These are phyloP conservation scores for Solanum aculeatissimum DNA, from an alignment of 305 asterid genomes.

Conservation along the genomic window DNA sequence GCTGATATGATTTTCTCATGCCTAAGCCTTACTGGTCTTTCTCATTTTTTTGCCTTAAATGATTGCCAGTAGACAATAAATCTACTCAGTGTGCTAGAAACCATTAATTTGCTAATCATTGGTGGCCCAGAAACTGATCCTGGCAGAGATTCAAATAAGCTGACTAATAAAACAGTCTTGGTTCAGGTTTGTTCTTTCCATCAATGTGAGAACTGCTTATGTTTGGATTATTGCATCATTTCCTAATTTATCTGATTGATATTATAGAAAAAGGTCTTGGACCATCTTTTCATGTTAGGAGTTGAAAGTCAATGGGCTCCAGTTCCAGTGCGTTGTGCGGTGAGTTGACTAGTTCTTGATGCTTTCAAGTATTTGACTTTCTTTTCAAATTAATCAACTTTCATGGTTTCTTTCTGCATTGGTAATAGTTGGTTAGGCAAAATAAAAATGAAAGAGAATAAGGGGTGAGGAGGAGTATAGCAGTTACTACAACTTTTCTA, in stretches of 20 bases:
- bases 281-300: conserved; percentile 83
- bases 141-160: conserved; percentile 49
- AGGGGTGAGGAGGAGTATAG: background rate
- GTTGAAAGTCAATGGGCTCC: conserved; percentile 99
- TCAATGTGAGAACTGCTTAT: background rate
- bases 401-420: background rate
- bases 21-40: conserved; percentile 24
- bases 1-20: background rate
- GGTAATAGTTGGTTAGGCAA: background rate
- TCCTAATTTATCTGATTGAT: conserved; percentile 1
- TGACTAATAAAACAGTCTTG: conserved; percentile 67
- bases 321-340: conserved; percentile 83
- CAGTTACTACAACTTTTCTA: background rate
- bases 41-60: conserved; percentile 16
- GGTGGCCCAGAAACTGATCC: conserved; percentile 70
- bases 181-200: conserved; percentile 59
- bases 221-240: background rate
- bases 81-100: conserved; percentile 81
- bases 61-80: conserved; percentile 88
- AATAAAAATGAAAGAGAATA: background rate
- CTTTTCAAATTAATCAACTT: background rate
- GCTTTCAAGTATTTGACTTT: background rate
- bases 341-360: conserved; percentile 22
- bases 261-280: conserved; percentile 70
- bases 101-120: conserved; percentile 61